Conservation (phyloP, 441 rosid genomes). For the Corymbia citriodora region DNA sequence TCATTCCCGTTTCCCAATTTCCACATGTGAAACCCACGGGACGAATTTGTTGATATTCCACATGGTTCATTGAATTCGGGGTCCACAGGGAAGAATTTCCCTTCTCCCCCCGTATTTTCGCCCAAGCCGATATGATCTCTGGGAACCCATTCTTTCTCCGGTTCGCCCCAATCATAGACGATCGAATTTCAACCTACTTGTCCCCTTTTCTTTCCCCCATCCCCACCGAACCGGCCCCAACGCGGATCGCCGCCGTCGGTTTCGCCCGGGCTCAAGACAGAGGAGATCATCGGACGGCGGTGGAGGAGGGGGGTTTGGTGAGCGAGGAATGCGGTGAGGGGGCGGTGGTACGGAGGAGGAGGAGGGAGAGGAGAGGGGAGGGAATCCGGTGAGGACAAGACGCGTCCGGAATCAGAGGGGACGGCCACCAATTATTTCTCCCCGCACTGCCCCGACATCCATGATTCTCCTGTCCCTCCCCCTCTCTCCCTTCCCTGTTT, state of each 20-base stretch:
- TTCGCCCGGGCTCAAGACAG: not conserved
- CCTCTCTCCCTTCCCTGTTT: not conserved
- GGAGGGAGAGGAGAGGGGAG: conserved; percentile 15
- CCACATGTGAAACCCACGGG: not conserved
- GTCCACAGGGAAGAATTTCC: not conserved
- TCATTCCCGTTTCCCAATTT: not conserved
- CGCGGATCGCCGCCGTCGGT: not conserved
- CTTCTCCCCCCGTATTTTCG: not conserved
- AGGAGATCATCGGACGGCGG: not conserved
- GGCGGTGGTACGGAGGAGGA: not conserved
- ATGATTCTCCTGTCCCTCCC: conserved; percentile 24
- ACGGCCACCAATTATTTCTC: conserved; percentile 36
- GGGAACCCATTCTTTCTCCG: not conserved
- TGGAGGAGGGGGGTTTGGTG: not conserved
- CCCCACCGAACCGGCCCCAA: not conserved
- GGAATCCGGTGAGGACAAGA: conserved; percentile 58
- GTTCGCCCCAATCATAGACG: not conserved
- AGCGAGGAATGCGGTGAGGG: conserved; percentile 53
- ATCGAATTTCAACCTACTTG: not conserved
- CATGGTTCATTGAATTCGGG: not conserved
- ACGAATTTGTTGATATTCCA: not conserved
- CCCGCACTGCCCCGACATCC: conserved; percentile 59
- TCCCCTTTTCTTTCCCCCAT: not conserved
- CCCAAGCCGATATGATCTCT: not conserved
- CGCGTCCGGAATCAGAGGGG: conserved; percentile 58